A percentile compares a stretch with the other conserved stretches of the same genome.
These are phyloP conservation scores for Penicillium ucsense DNA, from an alignment of 495 filamentous ascomycete genomes.

Conservation along the genomic window DNA sequence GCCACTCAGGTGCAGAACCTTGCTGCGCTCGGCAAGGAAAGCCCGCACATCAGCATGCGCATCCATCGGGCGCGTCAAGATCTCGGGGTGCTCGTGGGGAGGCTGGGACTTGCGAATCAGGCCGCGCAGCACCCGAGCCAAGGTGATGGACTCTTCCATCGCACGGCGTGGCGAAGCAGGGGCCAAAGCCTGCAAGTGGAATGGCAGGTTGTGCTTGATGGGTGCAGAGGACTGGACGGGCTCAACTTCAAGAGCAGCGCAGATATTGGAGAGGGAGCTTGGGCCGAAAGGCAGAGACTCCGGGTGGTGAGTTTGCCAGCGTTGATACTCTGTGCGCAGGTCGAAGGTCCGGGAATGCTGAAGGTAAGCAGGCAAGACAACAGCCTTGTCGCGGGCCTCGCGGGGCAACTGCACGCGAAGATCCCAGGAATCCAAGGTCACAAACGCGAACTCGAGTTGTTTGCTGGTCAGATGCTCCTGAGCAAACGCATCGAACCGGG, in stretches of 20 bases:
- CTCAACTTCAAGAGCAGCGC: constrained; percentile 93
- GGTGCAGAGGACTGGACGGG: constrained; percentile 92
- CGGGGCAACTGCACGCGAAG: constrained; percentile 94
- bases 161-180: constrained; percentile 94
- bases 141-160: constrained; percentile 93
- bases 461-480: constrained; percentile 76
- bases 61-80: constrained; percentile 91
- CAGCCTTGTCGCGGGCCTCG: constrained; percentile 94
- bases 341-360: constrained; percentile 97
- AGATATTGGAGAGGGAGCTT: constrained; percentile 91
- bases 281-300: constrained; percentile 95
- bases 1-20: constrained; percentile 94
- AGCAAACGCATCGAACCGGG: constrained; percentile 86
- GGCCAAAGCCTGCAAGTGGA: constrained; percentile 92
- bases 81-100: constrained; percentile 82
- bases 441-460: constrained; percentile 92
- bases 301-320: constrained; percentile 96
- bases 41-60: constrained; percentile 93
- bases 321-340: constrained; percentile 90
- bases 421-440: constrained; percentile 97
- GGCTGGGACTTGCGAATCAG: constrained; percentile 94
- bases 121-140: constrained; percentile 83
- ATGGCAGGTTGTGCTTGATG: constrained; percentile 97
- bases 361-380: constrained; percentile 90
- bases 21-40: constrained; percentile 89